These are phyloP conservation scores for Hemerocallis citrina DNA, from an alignment of 106 monocot species.

Conservation along the genomic window DNA sequence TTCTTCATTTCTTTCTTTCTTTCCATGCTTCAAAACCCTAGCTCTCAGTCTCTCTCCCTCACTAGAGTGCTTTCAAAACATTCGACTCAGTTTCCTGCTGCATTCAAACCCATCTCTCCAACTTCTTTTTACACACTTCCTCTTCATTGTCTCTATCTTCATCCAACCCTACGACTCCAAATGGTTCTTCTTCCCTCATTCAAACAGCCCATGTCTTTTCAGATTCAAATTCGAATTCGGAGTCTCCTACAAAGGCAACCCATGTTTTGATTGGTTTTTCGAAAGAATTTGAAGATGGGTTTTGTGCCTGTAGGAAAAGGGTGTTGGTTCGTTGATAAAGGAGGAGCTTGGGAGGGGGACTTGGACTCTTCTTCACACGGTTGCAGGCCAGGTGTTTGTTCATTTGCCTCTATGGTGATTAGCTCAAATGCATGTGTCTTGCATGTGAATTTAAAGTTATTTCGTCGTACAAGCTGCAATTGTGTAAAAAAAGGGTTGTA, in stretches of 20 bases:
- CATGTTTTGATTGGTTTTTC: background rate
- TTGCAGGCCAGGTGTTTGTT: conserved; percentile 76
- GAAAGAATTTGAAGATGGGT: background rate
- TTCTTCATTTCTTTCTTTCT: too few relatives aligned
- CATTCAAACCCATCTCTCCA: conserved; percentile 29
- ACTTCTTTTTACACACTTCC: too few relatives aligned
- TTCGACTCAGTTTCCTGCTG: conserved; percentile 23
- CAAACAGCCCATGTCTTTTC: background rate
- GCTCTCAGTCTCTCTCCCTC: too few relatives aligned
- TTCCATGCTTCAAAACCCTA: too few relatives aligned
- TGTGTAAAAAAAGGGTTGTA: too few relatives aligned
- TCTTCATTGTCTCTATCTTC: conserved; percentile 9
- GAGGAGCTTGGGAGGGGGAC: conserved; percentile 88
- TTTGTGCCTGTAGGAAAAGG: conserved; percentile 24
- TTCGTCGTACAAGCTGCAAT: too few relatives aligned
- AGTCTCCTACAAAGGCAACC: background rate
- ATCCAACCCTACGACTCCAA: background rate
- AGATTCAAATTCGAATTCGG: background rate
- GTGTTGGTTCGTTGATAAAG: conserved; percentile 47
- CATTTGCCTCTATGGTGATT: conserved; percentile 18
- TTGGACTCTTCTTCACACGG: conserved; percentile 80
- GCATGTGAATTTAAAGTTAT: too few relatives aligned
- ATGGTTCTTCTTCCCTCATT: background rate
- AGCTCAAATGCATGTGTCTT: too few relatives aligned
- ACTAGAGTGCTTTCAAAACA: too few relatives aligned